phyloP scores from a whole-genome alignment of 2,329 filamentous ascomycete genomes.

The Fusarium camptoceras region DNA sequence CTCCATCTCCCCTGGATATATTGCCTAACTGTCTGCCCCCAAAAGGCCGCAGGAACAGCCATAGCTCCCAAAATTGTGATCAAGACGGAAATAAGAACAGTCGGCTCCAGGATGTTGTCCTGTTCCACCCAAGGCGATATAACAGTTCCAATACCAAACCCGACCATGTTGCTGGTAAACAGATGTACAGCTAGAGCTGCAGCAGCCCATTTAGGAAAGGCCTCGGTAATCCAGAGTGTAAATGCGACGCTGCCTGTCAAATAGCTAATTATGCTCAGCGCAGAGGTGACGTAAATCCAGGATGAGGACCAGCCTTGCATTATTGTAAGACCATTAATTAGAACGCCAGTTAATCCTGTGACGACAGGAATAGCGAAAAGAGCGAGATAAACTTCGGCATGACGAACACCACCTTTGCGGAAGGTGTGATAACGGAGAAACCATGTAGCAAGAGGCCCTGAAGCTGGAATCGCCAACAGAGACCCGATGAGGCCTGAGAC shows the following conservation, averaged over 20 bases:
- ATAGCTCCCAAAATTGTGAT: slow-evolving; percentile 15
- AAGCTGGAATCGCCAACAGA: slow-evolving; percentile 10
- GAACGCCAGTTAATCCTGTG: not conserved
- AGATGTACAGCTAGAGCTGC: slow-evolving; percentile 31
- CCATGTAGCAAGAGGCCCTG: slow-evolving; percentile 25
- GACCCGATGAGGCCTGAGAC: slow-evolving; percentile 13
- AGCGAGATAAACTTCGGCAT: slow-evolving; percentile 29
- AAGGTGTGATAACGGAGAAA: slow-evolving; percentile 24
- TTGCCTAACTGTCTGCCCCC: slow-evolving; percentile 32
- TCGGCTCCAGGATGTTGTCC: slow-evolving; percentile 7
- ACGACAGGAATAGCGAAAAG: slow-evolving; percentile 18
- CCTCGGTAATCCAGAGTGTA: slow-evolving; percentile 38
- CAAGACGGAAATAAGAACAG: slow-evolving; percentile 18
- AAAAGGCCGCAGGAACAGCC: slow-evolving; percentile 37
- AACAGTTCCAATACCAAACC: slow-evolving; percentile 24
- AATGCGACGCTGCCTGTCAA: slow-evolving; percentile 33
- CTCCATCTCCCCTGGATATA: slow-evolving; percentile 40
- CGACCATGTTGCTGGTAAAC: slow-evolving; percentile 19
- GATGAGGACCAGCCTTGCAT: not conserved
- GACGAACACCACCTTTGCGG: slow-evolving; percentile 22
- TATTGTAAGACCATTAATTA: slow-evolving; percentile 24
- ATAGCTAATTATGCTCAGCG: slow-evolving; percentile 26
- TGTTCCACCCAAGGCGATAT: slow-evolving; percentile 10
- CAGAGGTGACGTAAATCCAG: slow-evolving; percentile 24
- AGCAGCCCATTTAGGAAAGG: slow-evolving; percentile 27